A percentile compares a stretch with the other conserved stretches of the same genome.
phyloP scores from a whole-genome alignment of 225 moss, liverwort and hornwort species.

The Polytrichum formosum region DNA sequence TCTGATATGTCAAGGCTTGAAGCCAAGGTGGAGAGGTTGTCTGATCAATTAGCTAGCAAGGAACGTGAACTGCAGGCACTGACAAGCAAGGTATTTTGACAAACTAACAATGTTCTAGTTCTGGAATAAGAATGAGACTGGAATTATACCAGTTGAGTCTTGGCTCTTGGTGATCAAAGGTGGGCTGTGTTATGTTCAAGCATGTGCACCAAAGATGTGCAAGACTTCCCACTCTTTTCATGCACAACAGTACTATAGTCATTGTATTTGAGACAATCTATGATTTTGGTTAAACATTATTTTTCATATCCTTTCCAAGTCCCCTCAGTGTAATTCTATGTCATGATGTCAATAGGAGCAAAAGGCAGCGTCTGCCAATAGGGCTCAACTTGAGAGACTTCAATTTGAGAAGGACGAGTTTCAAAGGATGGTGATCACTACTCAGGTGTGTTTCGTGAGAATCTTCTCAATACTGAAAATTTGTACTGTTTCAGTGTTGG shows the following conservation, averaged over 20 bases:
- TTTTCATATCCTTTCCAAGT: no score
- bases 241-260: no score
- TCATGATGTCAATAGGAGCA: conserved; percentile 52
- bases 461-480: background rate
- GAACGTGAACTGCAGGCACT: conserved; percentile 84
- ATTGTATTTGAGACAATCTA: no score
- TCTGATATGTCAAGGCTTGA: conserved; percentile 92
- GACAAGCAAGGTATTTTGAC: conserved; percentile 63
- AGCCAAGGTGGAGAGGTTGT: conserved; percentile 82
- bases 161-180: no score
- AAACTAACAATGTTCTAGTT: conserved; percentile 3
- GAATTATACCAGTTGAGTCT: background rate
- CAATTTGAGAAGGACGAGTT: conserved; percentile 95
- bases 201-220: background rate
- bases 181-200: background rate
- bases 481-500: background rate
- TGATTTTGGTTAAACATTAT: no score
- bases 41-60: conserved; percentile 73
- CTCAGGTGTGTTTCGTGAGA: conserved; percentile 48
- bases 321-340: no score
- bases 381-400: conserved; percentile 74
- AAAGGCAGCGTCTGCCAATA: conserved; percentile 67
- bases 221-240: background rate
- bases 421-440: conserved; percentile 81
- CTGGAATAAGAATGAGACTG: background rate